A percentile compares a stretch with the other conserved stretches of the same genome.
These are phyloP conservation scores for Chamaenerion angustifolium DNA, from an alignment of 345 rosid genomes.

Conservation along the genomic window DNA sequence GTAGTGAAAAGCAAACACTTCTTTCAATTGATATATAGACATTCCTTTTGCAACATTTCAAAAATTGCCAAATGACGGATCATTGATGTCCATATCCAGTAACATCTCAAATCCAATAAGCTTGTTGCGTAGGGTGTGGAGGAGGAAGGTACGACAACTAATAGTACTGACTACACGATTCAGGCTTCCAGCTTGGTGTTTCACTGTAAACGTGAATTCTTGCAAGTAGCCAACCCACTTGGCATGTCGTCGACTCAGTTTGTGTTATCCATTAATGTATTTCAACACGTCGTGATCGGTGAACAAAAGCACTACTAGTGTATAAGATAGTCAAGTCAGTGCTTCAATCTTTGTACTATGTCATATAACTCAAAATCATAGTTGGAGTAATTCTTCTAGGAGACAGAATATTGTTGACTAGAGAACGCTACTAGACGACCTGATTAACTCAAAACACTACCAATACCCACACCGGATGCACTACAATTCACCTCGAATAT, in stretches of 20 bases:
- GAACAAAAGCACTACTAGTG: background rate
- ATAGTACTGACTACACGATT: no score
- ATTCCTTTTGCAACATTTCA: background rate
- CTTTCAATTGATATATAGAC: background rate
- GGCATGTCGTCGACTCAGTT: background rate
- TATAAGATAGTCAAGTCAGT: background rate
- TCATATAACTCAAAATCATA: constrained; percentile 5
- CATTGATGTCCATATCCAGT: no score
- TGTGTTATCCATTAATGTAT: background rate
- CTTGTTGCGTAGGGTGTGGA: no score
- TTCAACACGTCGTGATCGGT: constrained; percentile 3
- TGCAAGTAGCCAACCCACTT: background rate
- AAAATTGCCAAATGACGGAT: no score
- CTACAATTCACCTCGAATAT: background rate
- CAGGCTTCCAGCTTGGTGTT: background rate
- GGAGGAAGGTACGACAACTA: no score
- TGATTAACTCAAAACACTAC: background rate
- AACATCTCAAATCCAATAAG: no score
- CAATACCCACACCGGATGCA: constrained; percentile 2
- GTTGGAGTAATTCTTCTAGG: background rate
- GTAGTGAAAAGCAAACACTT: background rate
- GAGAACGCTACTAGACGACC: background rate
- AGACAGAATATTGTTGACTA: background rate
- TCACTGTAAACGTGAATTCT: background rate
- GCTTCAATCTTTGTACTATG: background rate